phyloP scores from a whole-genome alignment of 2,329 filamentous ascomycete species.

The Zymoseptoria pseudotritici region DNA sequence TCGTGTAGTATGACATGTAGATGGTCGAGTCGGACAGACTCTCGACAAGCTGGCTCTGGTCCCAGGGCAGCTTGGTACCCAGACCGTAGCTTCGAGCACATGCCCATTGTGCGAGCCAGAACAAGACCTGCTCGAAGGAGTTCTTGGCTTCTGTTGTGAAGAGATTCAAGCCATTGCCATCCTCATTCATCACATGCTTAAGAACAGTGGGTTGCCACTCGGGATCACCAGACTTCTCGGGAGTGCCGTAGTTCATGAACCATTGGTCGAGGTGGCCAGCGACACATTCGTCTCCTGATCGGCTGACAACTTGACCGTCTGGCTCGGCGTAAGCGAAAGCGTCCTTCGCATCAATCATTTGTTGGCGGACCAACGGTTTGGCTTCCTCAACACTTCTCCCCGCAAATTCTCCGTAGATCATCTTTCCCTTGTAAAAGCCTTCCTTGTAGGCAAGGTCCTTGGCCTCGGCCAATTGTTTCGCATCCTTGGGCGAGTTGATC shows the following conservation, averaged over 20 bases:
- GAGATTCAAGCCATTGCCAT: slow-evolving; percentile 64
- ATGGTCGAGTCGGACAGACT: slow-evolving; percentile 85
- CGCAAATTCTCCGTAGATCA: slow-evolving; percentile 81
- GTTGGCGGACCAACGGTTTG: slow-evolving; percentile 74
- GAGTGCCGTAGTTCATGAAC: slow-evolving; percentile 86
- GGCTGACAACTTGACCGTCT: slow-evolving; percentile 77
- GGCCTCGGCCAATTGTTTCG: slow-evolving; percentile 80
- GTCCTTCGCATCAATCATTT: slow-evolving; percentile 66
- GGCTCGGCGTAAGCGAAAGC: slow-evolving; percentile 94
- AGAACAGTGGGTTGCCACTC: slow-evolving; percentile 73
- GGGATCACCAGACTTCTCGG: slow-evolving; percentile 56
- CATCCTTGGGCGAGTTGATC: slow-evolving; percentile 93
- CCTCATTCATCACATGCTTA: slow-evolving; percentile 61
- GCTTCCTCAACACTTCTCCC: slow-evolving; percentile 79
- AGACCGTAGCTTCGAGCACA: slow-evolving; percentile 87
- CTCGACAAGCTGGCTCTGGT: slow-evolving; percentile 83
- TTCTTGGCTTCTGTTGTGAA: slow-evolving; percentile 56
- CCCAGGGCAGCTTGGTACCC: slow-evolving; percentile 92
- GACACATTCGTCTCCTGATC: slow-evolving; percentile 88
- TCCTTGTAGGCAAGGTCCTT: slow-evolving; percentile 97
- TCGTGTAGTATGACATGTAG: slow-evolving; percentile 72
- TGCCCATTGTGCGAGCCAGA: slow-evolving; percentile 94
- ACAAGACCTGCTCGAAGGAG: slow-evolving; percentile 71
- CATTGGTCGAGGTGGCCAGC: slow-evolving; percentile 92
- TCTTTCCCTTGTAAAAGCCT: slow-evolving; percentile 89